Conservation (phyloP, 148 eudicot genomes). For the Cornus florida region DNA sequence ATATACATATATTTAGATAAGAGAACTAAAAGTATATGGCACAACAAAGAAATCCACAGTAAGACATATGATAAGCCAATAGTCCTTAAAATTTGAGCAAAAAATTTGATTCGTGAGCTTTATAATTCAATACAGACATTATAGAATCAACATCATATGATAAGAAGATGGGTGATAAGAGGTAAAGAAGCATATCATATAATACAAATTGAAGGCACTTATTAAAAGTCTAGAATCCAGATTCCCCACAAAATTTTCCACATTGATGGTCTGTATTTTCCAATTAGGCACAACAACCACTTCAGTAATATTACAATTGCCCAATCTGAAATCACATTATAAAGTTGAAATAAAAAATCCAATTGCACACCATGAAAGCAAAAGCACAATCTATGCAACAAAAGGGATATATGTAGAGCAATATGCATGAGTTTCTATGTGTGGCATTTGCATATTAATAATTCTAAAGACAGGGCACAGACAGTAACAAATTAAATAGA, state of each 20-base stretch:
- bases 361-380: neutral
- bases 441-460: neutral
- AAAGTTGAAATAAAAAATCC: no score
- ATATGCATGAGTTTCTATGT: neutral
- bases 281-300: slow-evolving; percentile 1
- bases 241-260: neutral
- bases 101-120: neutral
- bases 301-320: neutral
- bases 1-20: neutral
- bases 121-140: neutral
- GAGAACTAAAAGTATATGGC: neutral
- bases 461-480: neutral
- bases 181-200: no score
- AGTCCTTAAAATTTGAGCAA: neutral
- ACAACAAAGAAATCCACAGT: neutral
- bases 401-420: neutral
- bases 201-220: no score
- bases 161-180: no score
- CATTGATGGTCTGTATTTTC: neutral
- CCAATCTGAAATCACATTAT: no score
- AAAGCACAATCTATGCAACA: neutral
- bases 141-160: no score
- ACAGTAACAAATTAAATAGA: neutral
- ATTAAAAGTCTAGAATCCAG: no score
- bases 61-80: neutral